These are phyloP conservation scores for Modicella reniformis DNA, from an alignment of 371 early-diverging fungal genomes.

Conservation along the genomic window DNA sequence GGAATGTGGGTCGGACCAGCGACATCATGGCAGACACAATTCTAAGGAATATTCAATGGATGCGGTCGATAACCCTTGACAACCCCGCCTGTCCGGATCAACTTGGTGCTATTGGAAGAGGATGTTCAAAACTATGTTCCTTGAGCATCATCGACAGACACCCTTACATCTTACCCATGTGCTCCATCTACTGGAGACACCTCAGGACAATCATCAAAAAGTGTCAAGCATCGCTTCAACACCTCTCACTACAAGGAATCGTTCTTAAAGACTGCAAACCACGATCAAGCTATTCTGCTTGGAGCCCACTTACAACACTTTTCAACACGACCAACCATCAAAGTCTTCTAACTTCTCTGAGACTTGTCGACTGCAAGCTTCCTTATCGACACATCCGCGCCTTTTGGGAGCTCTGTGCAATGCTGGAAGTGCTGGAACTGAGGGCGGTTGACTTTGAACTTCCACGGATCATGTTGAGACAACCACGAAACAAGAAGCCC, in stretches of 20 bases:
- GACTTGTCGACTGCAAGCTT: neutral
- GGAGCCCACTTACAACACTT: conserved; percentile 4
- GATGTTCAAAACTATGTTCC: too few relatives aligned
- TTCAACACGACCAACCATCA: too few relatives aligned
- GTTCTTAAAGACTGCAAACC: neutral
- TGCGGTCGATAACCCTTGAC: too few relatives aligned
- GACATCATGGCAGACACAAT: too few relatives aligned
- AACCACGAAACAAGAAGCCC: too few relatives aligned
- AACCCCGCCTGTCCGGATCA: too few relatives aligned
- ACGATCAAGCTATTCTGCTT: neutral
- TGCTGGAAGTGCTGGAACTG: neutral
- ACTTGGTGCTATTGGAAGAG: too few relatives aligned
- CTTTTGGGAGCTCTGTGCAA: conserved; percentile 12
- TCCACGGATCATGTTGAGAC: neutral
- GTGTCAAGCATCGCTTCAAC: neutral
- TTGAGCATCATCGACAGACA: too few relatives aligned
- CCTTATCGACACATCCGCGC: neutral
- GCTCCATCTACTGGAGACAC: neutral
- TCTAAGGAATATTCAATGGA: too few relatives aligned
- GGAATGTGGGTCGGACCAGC: too few relatives aligned
- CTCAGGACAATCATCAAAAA: neutral
- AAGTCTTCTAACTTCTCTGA: neutral
- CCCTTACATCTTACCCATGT: too few relatives aligned
- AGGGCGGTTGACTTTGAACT: neutral
- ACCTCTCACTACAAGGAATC: neutral